These are phyloP conservation scores for Colletotrichum filicis DNA, from an alignment of 2,329 filamentous ascomycete species.

Conservation along the genomic window DNA sequence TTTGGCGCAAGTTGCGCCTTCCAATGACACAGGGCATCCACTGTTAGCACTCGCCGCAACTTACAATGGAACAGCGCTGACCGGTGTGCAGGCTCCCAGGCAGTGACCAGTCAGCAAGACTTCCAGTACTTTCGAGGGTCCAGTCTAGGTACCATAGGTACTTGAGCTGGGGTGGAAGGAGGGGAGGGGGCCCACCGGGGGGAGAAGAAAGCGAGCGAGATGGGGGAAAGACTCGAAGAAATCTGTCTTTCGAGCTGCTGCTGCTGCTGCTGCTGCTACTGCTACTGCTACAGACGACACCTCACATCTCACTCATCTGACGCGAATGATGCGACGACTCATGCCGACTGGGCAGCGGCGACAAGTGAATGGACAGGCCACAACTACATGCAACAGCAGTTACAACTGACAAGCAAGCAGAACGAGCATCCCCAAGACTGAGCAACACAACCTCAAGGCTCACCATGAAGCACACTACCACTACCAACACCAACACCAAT, in stretches of 20 bases:
- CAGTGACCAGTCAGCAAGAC: not conserved
- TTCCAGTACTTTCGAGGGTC: not conserved
- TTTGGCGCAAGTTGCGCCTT: not conserved
- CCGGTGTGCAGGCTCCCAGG: not conserved
- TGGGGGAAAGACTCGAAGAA: not conserved
- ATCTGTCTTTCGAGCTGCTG: not conserved
- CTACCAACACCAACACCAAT: not conserved
- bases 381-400: not conserved
- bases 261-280: not conserved
- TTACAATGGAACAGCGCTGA: not conserved
- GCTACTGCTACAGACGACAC: not conserved
- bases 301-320: not conserved
- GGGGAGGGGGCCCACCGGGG: too few relatives aligned
- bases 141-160: not conserved
- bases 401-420: not conserved
- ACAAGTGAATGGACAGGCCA: not conserved
- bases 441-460: not conserved
- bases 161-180: not conserved
- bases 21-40: not conserved
- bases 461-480: not conserved
- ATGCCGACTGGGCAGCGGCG: not conserved
- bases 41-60: not conserved
- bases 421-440: not conserved
- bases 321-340: not conserved
- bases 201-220: not conserved